Percentiles rank a stretch among this genome's conserved stretches.
phyloP scores from a whole-genome alignment of 352 stramenopile genomes.

The Hyaloperonospora arabidopsidis region DNA sequence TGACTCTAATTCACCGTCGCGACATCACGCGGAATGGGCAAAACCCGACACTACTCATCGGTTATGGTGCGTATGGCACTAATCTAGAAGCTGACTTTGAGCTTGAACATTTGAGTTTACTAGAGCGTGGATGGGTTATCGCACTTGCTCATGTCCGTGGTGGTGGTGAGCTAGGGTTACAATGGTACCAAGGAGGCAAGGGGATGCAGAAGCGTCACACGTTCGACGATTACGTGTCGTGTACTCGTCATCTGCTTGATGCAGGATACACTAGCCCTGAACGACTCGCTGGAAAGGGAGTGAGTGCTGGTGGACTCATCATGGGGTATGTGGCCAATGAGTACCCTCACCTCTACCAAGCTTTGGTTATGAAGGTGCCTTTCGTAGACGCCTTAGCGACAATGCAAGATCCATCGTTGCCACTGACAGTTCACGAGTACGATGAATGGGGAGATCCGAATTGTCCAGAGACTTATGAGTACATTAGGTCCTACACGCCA shows the following conservation, averaged over 20 bases:
- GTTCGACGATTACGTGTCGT: slow-evolving; percentile 80
- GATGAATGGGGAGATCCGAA: slow-evolving; percentile 86
- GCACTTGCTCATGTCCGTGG: slow-evolving; percentile 86
- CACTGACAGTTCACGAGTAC: slow-evolving; percentile 88
- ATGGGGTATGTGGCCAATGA: slow-evolving; percentile 85
- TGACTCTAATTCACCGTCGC: slow-evolving; percentile 73
- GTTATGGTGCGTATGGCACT: slow-evolving; percentile 86
- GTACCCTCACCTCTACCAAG: slow-evolving; percentile 57
- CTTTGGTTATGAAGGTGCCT: slow-evolving; percentile 81
- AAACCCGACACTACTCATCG: slow-evolving; percentile 80
- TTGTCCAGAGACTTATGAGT: slow-evolving; percentile 31
- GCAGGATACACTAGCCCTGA: slow-evolving; percentile 51
- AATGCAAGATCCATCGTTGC: slow-evolving; percentile 79
- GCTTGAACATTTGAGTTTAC: slow-evolving; percentile 70
- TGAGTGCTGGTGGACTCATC: slow-evolving; percentile 82
- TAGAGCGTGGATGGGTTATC: slow-evolving; percentile 84
- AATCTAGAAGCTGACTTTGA: slow-evolving; percentile 85
- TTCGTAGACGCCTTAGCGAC: slow-evolving; percentile 86
- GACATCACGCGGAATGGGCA: slow-evolving; percentile 41
- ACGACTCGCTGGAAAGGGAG: slow-evolving; percentile 61
- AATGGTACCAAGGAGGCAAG: slow-evolving; percentile 83
- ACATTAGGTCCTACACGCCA: slow-evolving; percentile 80
- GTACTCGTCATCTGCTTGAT: slow-evolving; percentile 54
- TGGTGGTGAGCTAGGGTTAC: slow-evolving; percentile 80
- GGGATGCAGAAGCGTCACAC: slow-evolving; percentile 74